phyloP scores from a whole-genome alignment of 352 stramenopile genomes.

The Globisporangium apiculatum region DNA sequence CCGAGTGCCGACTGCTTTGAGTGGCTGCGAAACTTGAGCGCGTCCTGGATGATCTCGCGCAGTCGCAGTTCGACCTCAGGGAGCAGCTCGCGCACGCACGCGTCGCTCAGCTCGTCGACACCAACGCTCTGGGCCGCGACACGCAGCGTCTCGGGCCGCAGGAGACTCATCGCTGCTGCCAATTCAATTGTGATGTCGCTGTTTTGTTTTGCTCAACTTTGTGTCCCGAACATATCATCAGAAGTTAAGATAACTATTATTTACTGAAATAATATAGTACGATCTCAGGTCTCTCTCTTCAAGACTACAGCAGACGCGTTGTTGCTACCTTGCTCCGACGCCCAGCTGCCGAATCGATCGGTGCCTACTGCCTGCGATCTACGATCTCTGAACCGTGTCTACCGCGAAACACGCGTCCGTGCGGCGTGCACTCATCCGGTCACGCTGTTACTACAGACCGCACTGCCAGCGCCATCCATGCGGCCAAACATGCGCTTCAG shows the following conservation, averaged over 20 bases:
- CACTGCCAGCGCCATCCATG: slow-evolving; percentile 27
- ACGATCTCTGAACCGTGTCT: too few species aligned
- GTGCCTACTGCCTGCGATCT: too few species aligned
- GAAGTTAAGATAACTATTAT: too few species aligned
- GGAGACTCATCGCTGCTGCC: slow-evolving; percentile 50
- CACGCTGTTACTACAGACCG: too few species aligned
- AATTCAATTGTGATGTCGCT: not conserved
- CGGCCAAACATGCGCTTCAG: slow-evolving; percentile 72
- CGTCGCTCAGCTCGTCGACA: slow-evolving; percentile 60
- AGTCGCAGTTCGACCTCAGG: slow-evolving; percentile 76
- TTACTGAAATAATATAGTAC: too few species aligned
- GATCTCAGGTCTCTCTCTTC: too few species aligned
- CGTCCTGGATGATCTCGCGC: slow-evolving; percentile 78
- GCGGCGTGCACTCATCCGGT: too few species aligned
- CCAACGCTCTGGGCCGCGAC: slow-evolving; percentile 71
- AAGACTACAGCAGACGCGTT: too few species aligned
- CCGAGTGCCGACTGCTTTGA: slow-evolving; percentile 50
- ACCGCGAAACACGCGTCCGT: too few species aligned
- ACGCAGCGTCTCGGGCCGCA: slow-evolving; percentile 59
- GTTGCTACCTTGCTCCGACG: too few species aligned
- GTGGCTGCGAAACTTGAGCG: slow-evolving; percentile 79
- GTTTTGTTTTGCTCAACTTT: not conserved
- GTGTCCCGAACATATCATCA: too few species aligned
- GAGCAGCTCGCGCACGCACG: slow-evolving; percentile 58
- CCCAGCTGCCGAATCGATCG: too few species aligned